Conservation (phyloP, 371 early-diverging fungal species). For the Syncephalastrum contaminatum region DNA sequence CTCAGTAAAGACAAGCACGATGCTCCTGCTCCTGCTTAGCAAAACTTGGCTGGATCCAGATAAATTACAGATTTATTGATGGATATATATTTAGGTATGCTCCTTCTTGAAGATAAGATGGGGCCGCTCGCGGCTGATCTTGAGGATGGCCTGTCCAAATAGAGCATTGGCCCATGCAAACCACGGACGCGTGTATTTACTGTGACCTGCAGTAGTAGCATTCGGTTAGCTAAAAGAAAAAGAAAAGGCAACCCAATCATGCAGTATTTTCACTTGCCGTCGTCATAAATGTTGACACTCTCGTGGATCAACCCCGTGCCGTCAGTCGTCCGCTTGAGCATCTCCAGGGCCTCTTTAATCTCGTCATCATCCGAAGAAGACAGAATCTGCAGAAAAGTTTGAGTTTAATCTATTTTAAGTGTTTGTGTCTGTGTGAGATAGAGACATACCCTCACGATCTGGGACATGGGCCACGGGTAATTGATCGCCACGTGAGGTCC, state of each 20-base stretch:
- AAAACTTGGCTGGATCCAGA: too few relatives aligned
- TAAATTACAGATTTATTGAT: too few relatives aligned
- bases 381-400: slow-evolving; percentile 16
- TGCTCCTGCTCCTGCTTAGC: too few relatives aligned
- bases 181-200: slow-evolving; percentile 37
- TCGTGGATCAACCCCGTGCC: slow-evolving; percentile 44
- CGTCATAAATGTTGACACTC: slow-evolving; percentile 33
- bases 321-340: slow-evolving; percentile 27
- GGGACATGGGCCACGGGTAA: slow-evolving; percentile 35
- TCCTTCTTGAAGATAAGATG: slow-evolving; percentile 19
- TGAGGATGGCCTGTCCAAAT: slow-evolving; percentile 44
- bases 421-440: neutral
- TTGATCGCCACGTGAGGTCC: slow-evolving; percentile 56
- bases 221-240: slow-evolving; percentile 6
- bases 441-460: slow-evolving; percentile 24
- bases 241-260: neutral
- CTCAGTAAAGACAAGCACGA: too few relatives aligned
- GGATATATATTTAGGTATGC: neutral
- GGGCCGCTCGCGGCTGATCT: slow-evolving; percentile 30
- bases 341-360: slow-evolving; percentile 29
- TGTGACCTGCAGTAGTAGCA: slow-evolving; percentile 3
- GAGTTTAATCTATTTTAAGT: neutral
- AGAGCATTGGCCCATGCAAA: slow-evolving; percentile 52
- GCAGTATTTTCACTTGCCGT: slow-evolving; percentile 3
- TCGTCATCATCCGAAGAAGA: slow-evolving; percentile 30